These are phyloP conservation scores for Lyophyllum shimeji DNA, from an alignment of 768 basidiomycete genomes.

Conservation along the genomic window DNA sequence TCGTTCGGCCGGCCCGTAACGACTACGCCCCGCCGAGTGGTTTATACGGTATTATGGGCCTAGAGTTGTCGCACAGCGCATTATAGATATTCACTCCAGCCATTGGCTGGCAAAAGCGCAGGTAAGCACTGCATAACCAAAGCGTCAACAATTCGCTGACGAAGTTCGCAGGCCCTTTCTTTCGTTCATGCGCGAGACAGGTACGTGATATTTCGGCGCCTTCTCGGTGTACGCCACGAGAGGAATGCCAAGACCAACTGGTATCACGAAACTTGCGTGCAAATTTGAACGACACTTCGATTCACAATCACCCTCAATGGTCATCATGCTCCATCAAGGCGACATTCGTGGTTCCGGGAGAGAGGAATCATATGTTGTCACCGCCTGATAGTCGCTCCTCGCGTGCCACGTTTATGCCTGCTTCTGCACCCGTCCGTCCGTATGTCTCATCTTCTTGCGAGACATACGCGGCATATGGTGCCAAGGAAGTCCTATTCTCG, in stretches of 20 bases:
- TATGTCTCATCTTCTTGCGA: background rate
- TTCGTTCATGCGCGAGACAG: background rate
- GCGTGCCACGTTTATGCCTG: background rate
- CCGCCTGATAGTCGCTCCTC: background rate
- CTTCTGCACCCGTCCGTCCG: no score
- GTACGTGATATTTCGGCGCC: background rate
- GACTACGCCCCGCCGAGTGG: background rate
- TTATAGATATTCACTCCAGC: background rate
- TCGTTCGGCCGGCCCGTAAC: background rate
- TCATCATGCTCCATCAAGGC: background rate
- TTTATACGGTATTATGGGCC: no score
- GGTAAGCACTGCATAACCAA: background rate
- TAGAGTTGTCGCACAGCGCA: no score
- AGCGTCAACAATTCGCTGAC: no score
- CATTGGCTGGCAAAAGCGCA: no score
- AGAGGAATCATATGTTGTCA: background rate
- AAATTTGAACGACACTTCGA: background rate
- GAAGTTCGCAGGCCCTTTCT: no score
- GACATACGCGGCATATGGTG: background rate
- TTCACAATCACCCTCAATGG: background rate
- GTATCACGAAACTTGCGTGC: background rate
- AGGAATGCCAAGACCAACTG: background rate
- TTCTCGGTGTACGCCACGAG: background rate
- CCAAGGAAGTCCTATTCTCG: background rate
- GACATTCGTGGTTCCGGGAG: background rate